Percentiles rank a stretch among this genome's conserved stretches.
These are phyloP conservation scores for Nepenthes mirabilis DNA, from an alignment of 148 eudicot species.

Conservation along the genomic window DNA sequence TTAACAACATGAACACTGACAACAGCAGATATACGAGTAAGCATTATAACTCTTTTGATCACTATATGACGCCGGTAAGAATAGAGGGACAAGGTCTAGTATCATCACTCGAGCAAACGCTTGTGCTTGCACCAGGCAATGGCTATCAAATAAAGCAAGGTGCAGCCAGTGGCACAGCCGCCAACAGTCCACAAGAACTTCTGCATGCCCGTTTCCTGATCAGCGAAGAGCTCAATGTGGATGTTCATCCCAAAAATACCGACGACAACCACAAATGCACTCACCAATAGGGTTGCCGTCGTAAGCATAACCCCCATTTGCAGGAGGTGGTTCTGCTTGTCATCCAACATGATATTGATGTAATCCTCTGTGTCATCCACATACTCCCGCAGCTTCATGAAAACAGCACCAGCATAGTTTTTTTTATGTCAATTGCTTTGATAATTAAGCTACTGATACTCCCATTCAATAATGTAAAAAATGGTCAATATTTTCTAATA, in stretches of 20 bases:
- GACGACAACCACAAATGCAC: conserved; percentile 83
- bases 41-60: too few species aligned
- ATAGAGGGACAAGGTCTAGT: neutral
- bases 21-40: too few species aligned
- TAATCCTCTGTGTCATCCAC: conserved; percentile 99
- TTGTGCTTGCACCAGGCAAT: conserved; percentile 88
- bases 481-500: too few species aligned
- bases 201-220: conserved; percentile 22
- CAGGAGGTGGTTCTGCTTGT: conserved; percentile 94
- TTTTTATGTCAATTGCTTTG: too few species aligned
- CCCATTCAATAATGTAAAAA: too few species aligned
- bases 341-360: conserved; percentile 95
- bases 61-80: too few species aligned
- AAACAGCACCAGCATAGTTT: neutral
- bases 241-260: conserved; percentile 92
- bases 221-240: conserved; percentile 42
- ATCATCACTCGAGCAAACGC: conserved; percentile 54
- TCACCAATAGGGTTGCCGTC: conserved; percentile 80
- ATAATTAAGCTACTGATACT: too few species aligned
- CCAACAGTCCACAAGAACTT: conserved; percentile 84
- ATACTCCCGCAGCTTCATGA: conserved; percentile 67
- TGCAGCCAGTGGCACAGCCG: conserved; percentile 54
- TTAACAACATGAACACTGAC: too few species aligned
- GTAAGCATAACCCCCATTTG: conserved; percentile 98
- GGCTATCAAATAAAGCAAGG: conserved; percentile 67